Evolutionary conservation across 2,329 filamentous ascomycete genomes (phyloP).

Genomic region (Mycosphaerella arachidis): DNA sequence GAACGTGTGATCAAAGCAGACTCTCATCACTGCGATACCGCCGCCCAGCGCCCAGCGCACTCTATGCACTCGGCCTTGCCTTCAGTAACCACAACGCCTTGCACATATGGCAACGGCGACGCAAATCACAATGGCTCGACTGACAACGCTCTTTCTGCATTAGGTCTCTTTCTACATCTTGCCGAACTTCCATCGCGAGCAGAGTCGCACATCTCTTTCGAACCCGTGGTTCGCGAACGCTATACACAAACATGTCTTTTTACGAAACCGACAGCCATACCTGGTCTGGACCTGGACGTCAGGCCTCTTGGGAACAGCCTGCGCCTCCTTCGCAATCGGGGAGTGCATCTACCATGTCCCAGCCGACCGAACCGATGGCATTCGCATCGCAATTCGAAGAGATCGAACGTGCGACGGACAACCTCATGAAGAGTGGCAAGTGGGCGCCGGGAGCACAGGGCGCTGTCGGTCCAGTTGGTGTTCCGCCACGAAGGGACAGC

Average conservation of each 20-base stretch:
- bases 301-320: constrained; percentile 64
- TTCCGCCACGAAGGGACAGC: constrained; percentile 70
- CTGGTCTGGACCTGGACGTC: constrained; percentile 60
- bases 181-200: neutral
- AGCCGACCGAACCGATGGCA: constrained; percentile 64
- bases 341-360: constrained; percentile 63
- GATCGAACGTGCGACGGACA: constrained; percentile 92
- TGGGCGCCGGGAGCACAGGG: constrained; percentile 56
- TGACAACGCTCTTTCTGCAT: neutral
- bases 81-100: neutral
- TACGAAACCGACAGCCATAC: constrained; percentile 58
- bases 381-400: constrained; percentile 91
- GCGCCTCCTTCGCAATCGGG: constrained; percentile 66
- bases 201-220: neutral
- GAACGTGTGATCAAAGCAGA: neutral
- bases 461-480: constrained; percentile 21
- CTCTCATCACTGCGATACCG: neutral
- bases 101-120: neutral
- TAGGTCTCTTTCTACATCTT: neutral
- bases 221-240: neutral
- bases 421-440: constrained; percentile 94
- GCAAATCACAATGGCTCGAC: neutral
- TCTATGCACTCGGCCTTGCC: neutral
- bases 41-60: neutral
- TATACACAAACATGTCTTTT: constrained; percentile 54